A percentile compares a stretch with the other conserved stretches of the same genome.
phyloP scores from a whole-genome alignment of 768 basidiomycete species.

The Dendrothele bispora region DNA sequence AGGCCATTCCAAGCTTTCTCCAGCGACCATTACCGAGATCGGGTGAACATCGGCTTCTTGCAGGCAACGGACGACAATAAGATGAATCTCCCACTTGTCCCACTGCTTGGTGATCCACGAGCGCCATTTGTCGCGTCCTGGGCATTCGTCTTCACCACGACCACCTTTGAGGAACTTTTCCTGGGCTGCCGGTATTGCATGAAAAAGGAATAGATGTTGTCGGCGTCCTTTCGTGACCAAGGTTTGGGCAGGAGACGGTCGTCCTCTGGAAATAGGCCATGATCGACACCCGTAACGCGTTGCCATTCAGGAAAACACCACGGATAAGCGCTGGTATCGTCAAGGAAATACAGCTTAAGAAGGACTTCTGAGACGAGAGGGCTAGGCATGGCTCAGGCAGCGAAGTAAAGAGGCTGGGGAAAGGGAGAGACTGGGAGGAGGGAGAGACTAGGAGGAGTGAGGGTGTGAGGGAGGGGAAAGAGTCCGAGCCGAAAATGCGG shows the following conservation, averaged over 20 bases:
- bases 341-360: constrained; percentile 7
- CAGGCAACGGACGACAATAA: constrained; percentile 9
- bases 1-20: not conserved
- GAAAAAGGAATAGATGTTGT: constrained; percentile 12
- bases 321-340: constrained; percentile 3
- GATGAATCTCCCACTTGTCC: constrained; percentile 14
- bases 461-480: no score
- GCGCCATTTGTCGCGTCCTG: constrained; percentile 14
- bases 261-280: constrained; percentile 20
- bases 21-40: constrained; percentile 1
- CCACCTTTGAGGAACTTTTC: not conserved
- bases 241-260: constrained; percentile 14
- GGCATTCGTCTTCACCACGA: constrained; percentile 4
- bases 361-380: constrained; percentile 12
- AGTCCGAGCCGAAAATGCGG: no score
- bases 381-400: not conserved
- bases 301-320: constrained; percentile 18
- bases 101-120: constrained; percentile 9
- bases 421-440: no score
- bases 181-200: constrained; percentile 4
- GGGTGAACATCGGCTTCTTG: constrained; percentile 13
- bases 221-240: constrained; percentile 8
- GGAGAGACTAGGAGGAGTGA: no score
- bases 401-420: not conserved
- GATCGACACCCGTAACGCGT: constrained; percentile 15